Conservation (phyloP, 345 rosid genomes). For the Trapa incisa region DNA sequence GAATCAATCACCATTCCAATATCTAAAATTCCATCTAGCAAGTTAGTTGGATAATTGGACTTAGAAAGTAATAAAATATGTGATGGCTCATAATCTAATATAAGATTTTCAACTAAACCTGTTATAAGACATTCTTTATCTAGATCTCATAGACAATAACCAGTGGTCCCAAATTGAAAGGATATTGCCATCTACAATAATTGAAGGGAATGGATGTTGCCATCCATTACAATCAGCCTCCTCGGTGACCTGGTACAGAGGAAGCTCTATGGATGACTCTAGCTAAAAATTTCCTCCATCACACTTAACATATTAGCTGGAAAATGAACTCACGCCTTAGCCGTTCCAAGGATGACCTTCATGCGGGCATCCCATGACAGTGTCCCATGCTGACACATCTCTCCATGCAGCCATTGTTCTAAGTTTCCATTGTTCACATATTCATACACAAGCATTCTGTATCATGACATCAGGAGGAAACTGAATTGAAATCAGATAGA, state of each 20-base stretch:
- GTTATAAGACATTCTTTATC: too few relatives aligned
- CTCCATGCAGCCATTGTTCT: constrained; percentile 79
- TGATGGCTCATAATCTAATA: too few relatives aligned
- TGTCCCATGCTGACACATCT: constrained; percentile 40
- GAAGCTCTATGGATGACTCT: neutral
- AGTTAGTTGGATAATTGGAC: too few relatives aligned
- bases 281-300: neutral
- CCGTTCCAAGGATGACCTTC: constrained; percentile 67
- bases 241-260: neutral
- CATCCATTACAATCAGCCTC: neutral
- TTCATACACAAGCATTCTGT: constrained; percentile 80
- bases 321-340: constrained; percentile 63
- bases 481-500: neutral
- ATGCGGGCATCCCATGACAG: constrained; percentile 84
- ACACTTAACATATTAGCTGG: neutral
- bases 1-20: neutral
- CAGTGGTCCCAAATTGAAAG: too few relatives aligned
- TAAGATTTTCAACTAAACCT: too few relatives aligned
- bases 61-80: too few relatives aligned
- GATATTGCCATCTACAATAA: neutral
- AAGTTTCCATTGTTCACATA: constrained; percentile 83
- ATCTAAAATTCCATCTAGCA: neutral
- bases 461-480: neutral
- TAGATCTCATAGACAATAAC: too few relatives aligned
- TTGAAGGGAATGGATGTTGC: too few relatives aligned